Conservation (phyloP, 1,139 yeast species). For the Magnusiomyces suaveolens region DNA sequence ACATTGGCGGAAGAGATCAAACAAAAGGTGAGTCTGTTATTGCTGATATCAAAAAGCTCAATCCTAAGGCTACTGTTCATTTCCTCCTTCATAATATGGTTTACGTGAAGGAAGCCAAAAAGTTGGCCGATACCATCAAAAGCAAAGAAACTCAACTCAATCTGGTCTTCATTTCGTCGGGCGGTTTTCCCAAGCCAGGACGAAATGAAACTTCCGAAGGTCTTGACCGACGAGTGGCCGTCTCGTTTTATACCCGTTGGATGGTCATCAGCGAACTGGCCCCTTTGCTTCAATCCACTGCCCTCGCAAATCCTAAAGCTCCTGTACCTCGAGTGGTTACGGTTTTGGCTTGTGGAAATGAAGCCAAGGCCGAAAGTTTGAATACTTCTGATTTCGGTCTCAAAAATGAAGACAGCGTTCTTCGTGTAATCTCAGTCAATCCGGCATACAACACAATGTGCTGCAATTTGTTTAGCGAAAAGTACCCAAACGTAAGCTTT, state of each 20-base stretch:
- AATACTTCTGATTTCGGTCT: constrained; percentile 24
- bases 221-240: constrained; percentile 23
- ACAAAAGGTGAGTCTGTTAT: not conserved
- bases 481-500: constrained; percentile 25
- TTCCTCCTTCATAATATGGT: constrained; percentile 24
- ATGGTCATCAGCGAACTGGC: constrained; percentile 20
- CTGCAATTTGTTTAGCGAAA: constrained; percentile 20
- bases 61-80: constrained; percentile 17
- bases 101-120: constrained; percentile 22
- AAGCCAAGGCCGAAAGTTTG: constrained; percentile 14
- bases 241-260: constrained; percentile 28
- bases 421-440: not conserved
- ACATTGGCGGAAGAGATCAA: constrained; percentile 28
- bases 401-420: constrained; percentile 14
- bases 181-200: constrained; percentile 20
- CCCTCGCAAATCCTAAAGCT: constrained; percentile 1
- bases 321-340: constrained; percentile 26
- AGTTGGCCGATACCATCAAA: constrained; percentile 17
- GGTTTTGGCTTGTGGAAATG: constrained; percentile 24
- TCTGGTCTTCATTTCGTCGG: constrained; percentile 24
- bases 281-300: constrained; percentile 16
- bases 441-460: constrained; percentile 22
- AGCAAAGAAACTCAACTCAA: constrained; percentile 24
- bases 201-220: constrained; percentile 28
- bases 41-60: not conserved